Conservation (phyloP, 352 stramenopile genomes). For the Pythium rhizo-oryzae region DNA sequence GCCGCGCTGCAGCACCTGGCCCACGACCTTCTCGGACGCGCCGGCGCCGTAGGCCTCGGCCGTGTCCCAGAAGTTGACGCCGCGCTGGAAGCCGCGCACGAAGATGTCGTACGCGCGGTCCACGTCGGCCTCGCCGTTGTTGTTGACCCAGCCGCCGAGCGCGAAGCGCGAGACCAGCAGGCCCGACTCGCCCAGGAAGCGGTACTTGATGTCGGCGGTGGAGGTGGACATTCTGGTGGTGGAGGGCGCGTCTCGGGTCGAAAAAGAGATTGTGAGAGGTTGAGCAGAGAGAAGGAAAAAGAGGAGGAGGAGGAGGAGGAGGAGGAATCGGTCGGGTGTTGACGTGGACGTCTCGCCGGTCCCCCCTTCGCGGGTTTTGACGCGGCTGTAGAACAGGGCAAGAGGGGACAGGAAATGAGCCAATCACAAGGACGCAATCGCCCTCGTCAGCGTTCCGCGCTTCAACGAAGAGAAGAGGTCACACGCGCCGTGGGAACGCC, state of each 20-base stretch:
- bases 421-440: no score
- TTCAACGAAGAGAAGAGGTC: no score
- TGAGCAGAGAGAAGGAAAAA: not conserved
- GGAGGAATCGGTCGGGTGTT: no score
- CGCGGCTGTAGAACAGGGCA: no score
- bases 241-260: not conserved
- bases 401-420: no score
- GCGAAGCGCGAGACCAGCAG: slow-evolving; percentile 30
- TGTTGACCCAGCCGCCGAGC: slow-evolving; percentile 19
- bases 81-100: slow-evolving; percentile 20
- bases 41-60: slow-evolving; percentile 45
- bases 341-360: no score
- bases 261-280: not conserved
- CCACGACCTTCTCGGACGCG: slow-evolving; percentile 39
- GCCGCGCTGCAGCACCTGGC: slow-evolving; percentile 33
- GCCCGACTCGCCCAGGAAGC: slow-evolving; percentile 32
- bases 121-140: slow-evolving; percentile 12
- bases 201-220: slow-evolving; percentile 29
- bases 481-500: no score
- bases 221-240: not conserved
- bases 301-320: not conserved
- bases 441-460: no score
- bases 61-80: slow-evolving; percentile 68
- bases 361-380: no score
- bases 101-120: slow-evolving; percentile 21